Evolutionary conservation across 1,284 basidiomycete genomes (phyloP), one percentile per base, ranked within the genome.

Genomic region (Inonotus hispidus): DNA sequence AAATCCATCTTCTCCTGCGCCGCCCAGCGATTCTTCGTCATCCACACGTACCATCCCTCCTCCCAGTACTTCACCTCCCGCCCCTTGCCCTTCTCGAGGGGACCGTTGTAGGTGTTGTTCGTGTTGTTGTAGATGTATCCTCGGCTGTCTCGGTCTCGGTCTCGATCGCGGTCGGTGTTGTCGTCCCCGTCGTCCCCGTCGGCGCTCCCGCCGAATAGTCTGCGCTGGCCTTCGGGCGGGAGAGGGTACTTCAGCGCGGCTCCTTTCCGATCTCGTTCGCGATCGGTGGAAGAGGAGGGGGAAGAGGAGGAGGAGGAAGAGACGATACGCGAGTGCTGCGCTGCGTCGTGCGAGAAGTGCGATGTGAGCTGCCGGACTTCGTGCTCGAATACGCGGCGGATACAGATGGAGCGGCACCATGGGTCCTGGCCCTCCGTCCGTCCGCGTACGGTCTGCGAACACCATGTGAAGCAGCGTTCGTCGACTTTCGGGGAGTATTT

Each of bases 31-130:
- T 77, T 82, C 61, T 77, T 77, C 25, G 80, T 81, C 53, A 80
- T 79, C 87, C 88, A 90, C 43, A 91, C 66, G 68, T 91, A 91
- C 79, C 81, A 86, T 1, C 88, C 88, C 67, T 85, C 82, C 58
- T 87, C 77, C 88, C 88, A 91, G 66, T 80, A 77, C 64, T 78
- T 80, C 32, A 74, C 74, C 14, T 76, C 72, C 65, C 43, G 63
- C 63, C 60, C 32, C 62, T 47, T 61, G 58, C 53, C 52, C 43
- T n/a, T 27, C 43, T 19, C 37, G 53, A 37, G 14, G 27, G 29
- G 6, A 25, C 37, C 38, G 41, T 46, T 56, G 21, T 56, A 54
- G 10, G 46, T 21, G 35, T n/a, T 43, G 41, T 43, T 43, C 7
- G 6, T 43, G n/a, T 43, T 43, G 41, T 43, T 14, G 41, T 19